Base-by-base conservation (phyloP, 75 land plant genomes). In the Pseudotsuga menziesii region DNA sequence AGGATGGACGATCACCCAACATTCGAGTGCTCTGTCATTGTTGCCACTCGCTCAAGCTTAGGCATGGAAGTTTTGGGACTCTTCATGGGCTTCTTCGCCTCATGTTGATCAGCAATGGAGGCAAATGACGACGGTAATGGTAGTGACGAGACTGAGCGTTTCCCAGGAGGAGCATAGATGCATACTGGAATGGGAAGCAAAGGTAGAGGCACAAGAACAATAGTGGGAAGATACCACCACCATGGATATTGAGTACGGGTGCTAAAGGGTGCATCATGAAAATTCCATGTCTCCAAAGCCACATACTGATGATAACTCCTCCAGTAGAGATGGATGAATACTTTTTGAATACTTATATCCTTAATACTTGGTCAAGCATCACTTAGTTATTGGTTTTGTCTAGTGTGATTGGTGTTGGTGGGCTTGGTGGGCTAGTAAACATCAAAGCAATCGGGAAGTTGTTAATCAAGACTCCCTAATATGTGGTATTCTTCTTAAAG, bases 61-160 rank as follows among this genome's bases (percentile, higher is more conserved):
- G 0, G 79, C 73, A 12, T 92, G 95, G 95, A 93, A 90, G 20
- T 89, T 91, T 64, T 91, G 93, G 87, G 88, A 93, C 80, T 91
- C 89, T 2, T 91, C 89, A 48, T 80, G 61, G 44, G 82, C 89
- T 0, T 55, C 87, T 4, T 52, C 88, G 0, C 75, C 91, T 7
- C 73, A 19, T 59, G 22, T 5, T 19, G 61, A 59, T 59, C 75
- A 13, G 25, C 32, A 4, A 19, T 48, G 48, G 52, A 36, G 8
- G 75, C 26, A 14, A 77, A 52, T 26, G 23, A n/a, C 75, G 4
- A 11, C 29, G 5, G 7, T 39, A 13, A 11, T 17, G 26, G 29
- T 32, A 5, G 4, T 4, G 16, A 61, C n/a, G 71, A 62, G 13
- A 72, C 8, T 62, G 17, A 22, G 78, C 52, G 0, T 44, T 44